A percentile compares a stretch with the other conserved stretches of the same genome.
These are phyloP conservation scores for Rhizopus stolonifer DNA, from an alignment of 371 early-diverging fungal species.

Conservation along the genomic window DNA sequence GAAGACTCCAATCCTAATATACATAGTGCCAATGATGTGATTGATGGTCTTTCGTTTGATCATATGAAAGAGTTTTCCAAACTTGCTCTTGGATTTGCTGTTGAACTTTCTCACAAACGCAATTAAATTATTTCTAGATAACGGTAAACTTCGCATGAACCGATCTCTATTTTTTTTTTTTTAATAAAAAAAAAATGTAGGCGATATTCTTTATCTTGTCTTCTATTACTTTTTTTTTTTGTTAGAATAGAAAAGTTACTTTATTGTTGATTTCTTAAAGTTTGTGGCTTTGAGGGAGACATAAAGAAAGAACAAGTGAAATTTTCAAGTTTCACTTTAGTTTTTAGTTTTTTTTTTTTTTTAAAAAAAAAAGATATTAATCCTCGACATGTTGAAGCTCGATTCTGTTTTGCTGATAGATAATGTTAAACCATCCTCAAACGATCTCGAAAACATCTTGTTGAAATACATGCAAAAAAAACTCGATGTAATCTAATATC, in stretches of 20 bases:
- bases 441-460: neutral
- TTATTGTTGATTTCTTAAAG: no score
- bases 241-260: no score
- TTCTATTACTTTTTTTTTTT: neutral
- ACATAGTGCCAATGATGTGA: slow-evolving; percentile 19
- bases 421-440: neutral
- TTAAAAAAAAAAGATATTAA: no score
- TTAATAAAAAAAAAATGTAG: neutral
- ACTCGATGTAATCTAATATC: neutral
- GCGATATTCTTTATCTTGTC: no score
- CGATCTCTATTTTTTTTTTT: no score
- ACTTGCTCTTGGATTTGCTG: slow-evolving; percentile 80
- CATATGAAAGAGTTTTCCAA: slow-evolving; percentile 87
- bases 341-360: neutral
- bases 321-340: no score
- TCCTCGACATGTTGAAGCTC: neutral
- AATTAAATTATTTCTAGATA: slow-evolving; percentile 5
- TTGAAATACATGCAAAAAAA: neutral
- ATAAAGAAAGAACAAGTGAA: no score
- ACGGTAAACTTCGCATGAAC: no score
- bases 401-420: neutral
- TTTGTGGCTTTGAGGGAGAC: no score
- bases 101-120: slow-evolving; percentile 68
- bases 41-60: slow-evolving; percentile 70
- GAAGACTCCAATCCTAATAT: slow-evolving; percentile 58